Conservation (phyloP, 768 basidiomycete species). For the Rhizopogon vesiculosus region DNA sequence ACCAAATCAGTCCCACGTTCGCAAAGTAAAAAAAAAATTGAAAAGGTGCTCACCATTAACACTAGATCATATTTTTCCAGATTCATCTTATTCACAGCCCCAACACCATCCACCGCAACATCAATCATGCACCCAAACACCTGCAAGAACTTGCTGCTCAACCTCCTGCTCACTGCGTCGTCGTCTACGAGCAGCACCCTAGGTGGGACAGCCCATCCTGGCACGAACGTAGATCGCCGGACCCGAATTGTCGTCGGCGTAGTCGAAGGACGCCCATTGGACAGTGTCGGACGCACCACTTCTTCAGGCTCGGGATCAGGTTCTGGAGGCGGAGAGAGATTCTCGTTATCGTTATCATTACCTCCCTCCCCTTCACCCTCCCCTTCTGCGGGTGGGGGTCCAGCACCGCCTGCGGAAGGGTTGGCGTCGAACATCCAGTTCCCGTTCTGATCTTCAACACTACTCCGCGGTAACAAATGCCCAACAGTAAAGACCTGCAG, state of each 20-base stretch:
- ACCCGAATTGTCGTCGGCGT: conserved; percentile 42
- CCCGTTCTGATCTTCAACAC: conserved; percentile 46
- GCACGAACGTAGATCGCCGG: conserved; percentile 75
- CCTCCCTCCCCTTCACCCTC: conserved; percentile 15
- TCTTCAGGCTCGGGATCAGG: conserved; percentile 30
- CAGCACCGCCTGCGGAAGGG: conserved; percentile 3
- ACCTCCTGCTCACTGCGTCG: conserved; percentile 83
- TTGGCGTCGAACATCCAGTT: conserved; percentile 56
- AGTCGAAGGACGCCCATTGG: conserved; percentile 15
- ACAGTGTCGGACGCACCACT: conserved; percentile 35
- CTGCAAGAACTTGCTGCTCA: conserved; percentile 91
- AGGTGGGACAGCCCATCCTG: conserved; percentile 89
- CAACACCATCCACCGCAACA: conserved; percentile 89
- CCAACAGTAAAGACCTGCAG: conserved; percentile 80
- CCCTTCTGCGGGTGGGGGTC: conserved; percentile 12
- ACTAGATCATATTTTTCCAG: conserved; percentile 94
- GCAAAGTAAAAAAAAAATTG: conserved; percentile 1
- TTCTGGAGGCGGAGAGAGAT: conserved; percentile 5
- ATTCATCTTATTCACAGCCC: conserved; percentile 96
- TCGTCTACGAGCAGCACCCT: conserved; percentile 93
- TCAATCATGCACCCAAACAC: conserved; percentile 95
- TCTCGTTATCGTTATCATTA: conserved; percentile 16
- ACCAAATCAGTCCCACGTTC: background rate
- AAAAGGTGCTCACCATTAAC: conserved; percentile 67
- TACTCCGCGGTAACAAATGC: conserved; percentile 60